phyloP scores from a whole-genome alignment of 208 protist species.

The Acanthamoeba royreba region DNA sequence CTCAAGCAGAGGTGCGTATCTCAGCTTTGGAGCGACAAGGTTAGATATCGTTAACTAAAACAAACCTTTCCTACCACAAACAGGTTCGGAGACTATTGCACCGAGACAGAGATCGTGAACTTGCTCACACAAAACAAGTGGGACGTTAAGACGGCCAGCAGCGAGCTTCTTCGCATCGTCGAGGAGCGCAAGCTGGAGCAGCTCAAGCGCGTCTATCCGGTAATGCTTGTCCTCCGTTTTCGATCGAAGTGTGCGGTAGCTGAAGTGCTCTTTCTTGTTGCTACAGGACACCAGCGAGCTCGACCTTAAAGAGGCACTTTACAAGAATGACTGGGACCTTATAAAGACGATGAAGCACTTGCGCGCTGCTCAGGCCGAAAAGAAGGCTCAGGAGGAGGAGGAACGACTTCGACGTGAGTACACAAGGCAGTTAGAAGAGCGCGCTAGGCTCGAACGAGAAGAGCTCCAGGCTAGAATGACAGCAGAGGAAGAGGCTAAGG shows the following conservation, averaged over 20 bases:
- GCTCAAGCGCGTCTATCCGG: slow-evolving; percentile 5
- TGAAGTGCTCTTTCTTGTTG: background rate
- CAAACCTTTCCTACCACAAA: background rate
- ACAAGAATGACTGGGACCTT: slow-evolving; percentile 12
- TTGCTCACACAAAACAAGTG: background rate
- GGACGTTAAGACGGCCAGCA: background rate
- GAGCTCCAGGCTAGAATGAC: background rate
- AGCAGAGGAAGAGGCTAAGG: background rate
- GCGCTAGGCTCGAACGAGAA: background rate
- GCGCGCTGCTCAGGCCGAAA: background rate
- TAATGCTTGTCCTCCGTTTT: background rate
- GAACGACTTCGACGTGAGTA: background rate
- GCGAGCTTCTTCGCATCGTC: background rate
- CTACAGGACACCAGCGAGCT: background rate
- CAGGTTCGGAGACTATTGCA: slow-evolving; percentile 8
- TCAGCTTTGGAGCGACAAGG: background rate
- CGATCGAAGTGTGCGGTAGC: too few relatives aligned
- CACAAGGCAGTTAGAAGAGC: too few relatives aligned
- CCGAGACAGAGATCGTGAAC: background rate
- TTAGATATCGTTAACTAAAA: background rate
- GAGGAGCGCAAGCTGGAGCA: background rate
- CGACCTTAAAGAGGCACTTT: background rate
- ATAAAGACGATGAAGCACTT: slow-evolving; percentile 23
- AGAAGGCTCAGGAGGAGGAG: background rate
- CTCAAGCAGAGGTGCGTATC: background rate